These are phyloP conservation scores for Ophiostoma populinum DNA, from an alignment of 2,329 filamentous ascomycete species.

Conservation along the genomic window DNA sequence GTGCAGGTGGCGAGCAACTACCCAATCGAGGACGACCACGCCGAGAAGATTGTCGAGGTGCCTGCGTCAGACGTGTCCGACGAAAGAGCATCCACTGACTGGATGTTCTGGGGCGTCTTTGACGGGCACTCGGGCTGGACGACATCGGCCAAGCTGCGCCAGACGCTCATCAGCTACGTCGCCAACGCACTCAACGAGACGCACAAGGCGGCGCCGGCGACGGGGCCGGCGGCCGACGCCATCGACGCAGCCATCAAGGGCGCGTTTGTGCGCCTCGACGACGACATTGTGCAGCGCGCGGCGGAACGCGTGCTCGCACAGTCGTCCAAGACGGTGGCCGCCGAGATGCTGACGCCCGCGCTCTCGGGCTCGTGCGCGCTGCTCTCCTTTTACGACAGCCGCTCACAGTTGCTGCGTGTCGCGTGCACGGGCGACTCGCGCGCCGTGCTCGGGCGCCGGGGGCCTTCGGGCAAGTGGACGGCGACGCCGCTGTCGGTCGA, in stretches of 20 bases:
- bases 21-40: slow-evolving; percentile 95
- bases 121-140: slow-evolving; percentile 97
- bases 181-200: slow-evolving; percentile 84
- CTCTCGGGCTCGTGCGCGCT: slow-evolving; percentile 94
- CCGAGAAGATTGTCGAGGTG: slow-evolving; percentile 93
- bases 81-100: slow-evolving; percentile 51
- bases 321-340: slow-evolving; percentile 77
- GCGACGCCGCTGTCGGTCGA: slow-evolving; percentile 81
- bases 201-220: slow-evolving; percentile 53
- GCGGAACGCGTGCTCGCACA: slow-evolving; percentile 81
- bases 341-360: slow-evolving; percentile 80
- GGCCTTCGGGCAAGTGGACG: slow-evolving; percentile 71
- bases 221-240: slow-evolving; percentile 55
- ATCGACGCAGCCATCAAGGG: slow-evolving; percentile 86
- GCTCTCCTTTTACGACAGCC: slow-evolving; percentile 87
- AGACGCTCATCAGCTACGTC: slow-evolving; percentile 82
- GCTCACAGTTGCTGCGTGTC: slow-evolving; percentile 72
- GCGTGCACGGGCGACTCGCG: slow-evolving; percentile 95
- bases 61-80: slow-evolving; percentile 30
- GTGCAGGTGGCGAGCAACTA: slow-evolving; percentile 93
- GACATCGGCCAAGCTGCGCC: slow-evolving; percentile 86
- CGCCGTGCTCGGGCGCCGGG: slow-evolving; percentile 72
- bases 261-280: slow-evolving; percentile 72
- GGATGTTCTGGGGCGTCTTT: slow-evolving; percentile 99
- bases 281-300: slow-evolving; percentile 88